These are phyloP conservation scores for Corylus avellana DNA, from an alignment of 306 rosid genomes.

Conservation along the genomic window DNA sequence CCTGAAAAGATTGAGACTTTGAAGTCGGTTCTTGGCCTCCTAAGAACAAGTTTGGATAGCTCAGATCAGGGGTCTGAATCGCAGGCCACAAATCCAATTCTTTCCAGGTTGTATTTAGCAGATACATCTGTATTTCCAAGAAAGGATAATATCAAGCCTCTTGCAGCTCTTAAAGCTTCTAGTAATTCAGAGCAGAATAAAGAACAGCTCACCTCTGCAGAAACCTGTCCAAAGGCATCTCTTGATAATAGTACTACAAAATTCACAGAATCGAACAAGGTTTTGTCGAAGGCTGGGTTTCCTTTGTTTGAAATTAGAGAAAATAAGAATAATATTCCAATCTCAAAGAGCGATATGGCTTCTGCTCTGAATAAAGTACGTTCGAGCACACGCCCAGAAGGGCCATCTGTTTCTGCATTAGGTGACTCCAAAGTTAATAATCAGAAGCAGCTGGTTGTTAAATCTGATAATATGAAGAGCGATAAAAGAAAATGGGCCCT, in stretches of 20 bases:
- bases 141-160: conserved; percentile 82
- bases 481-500: conserved; percentile 97
- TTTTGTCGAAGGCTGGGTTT: conserved; percentile 40
- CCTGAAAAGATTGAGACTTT: conserved; percentile 91
- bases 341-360: conserved; percentile 32
- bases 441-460: conserved; percentile 41
- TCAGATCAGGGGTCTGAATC: conserved; percentile 48
- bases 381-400: conserved; percentile 39
- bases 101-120: conserved; percentile 88
- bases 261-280: conserved; percentile 43
- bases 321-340: conserved; percentile 39
- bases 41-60: conserved; percentile 55
- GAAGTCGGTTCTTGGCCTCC: conserved; percentile 91
- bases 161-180: conserved; percentile 54
- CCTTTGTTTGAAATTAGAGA: conserved; percentile 41
- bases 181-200: conserved; percentile 53
- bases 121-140: conserved; percentile 94
- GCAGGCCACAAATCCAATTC: conserved; percentile 76
- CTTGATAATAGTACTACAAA: conserved; percentile 33
- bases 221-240: conserved; percentile 36
- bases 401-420: conserved; percentile 39
- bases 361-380: conserved; percentile 48
- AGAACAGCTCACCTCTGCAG: conserved; percentile 38
- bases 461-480: conserved; percentile 49
- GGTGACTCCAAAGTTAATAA: conserved; percentile 48